phyloP scores from a whole-genome alignment of 1,139 yeast species.

The Spencermartinsiella ligniputridi region DNA sequence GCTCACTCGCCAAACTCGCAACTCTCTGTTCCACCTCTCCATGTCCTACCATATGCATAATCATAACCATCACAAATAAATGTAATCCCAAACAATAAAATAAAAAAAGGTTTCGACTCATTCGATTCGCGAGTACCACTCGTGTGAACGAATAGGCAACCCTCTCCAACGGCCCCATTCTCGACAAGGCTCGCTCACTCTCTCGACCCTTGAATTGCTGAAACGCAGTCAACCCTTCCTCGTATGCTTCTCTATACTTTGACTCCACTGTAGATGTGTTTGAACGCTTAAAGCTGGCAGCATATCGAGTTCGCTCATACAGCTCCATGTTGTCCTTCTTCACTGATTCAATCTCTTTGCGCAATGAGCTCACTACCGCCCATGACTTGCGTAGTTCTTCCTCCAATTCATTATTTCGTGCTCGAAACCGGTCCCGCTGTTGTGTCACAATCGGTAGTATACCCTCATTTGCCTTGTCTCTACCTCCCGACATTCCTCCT shows the following conservation, averaged over 20 bases:
- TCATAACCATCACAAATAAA: constrained; percentile 59
- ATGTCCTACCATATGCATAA: constrained; percentile 15
- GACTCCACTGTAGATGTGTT: constrained; percentile 43
- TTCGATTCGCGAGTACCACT: constrained; percentile 66
- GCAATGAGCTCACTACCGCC: constrained; percentile 52
- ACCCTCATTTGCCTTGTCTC: constrained; percentile 27
- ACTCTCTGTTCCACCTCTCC: neutral
- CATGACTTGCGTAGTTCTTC: constrained; percentile 66
- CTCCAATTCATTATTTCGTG: constrained; percentile 75
- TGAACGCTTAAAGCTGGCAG: constrained; percentile 40
- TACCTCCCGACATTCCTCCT: constrained; percentile 9
- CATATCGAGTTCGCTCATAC: constrained; percentile 74
- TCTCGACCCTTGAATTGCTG: constrained; percentile 79
- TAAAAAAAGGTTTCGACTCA: constrained; percentile 69
- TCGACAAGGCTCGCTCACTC: constrained; percentile 67
- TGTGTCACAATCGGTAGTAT: constrained; percentile 86
- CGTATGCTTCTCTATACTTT: constrained; percentile 60
- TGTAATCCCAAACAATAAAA: constrained; percentile 75
- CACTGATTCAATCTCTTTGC: constrained; percentile 58
- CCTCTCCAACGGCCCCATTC: constrained; percentile 73
- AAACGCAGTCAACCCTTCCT: constrained; percentile 75
- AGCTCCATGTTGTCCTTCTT: constrained; percentile 73
- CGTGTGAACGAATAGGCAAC: constrained; percentile 71
- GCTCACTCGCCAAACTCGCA: neutral
- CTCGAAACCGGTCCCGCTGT: constrained; percentile 88